These are phyloP conservation scores for Wickerhamiella slavikovae DNA, from an alignment of 805 yeast genomes.

Conservation along the genomic window DNA sequence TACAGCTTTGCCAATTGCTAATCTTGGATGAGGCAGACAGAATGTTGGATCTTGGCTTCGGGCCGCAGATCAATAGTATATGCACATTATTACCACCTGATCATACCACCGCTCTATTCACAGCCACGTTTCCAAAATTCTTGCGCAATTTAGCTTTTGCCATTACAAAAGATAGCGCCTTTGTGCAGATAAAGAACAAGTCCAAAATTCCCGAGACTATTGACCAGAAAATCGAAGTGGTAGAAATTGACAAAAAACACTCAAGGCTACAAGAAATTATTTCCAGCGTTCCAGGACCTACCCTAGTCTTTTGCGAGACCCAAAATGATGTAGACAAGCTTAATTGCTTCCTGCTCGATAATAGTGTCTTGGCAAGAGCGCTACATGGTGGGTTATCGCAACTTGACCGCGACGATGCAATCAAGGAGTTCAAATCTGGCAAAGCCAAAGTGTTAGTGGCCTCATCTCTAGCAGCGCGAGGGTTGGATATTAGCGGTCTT, in stretches of 20 bases:
- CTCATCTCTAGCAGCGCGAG: conserved; percentile 89
- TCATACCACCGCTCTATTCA: conserved; percentile 71
- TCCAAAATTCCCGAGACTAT: conserved; percentile 70
- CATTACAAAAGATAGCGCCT: conserved; percentile 42
- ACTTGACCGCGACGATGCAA: conserved; percentile 54
- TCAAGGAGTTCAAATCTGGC: conserved; percentile 46
- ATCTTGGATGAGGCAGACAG: conserved; percentile 93
- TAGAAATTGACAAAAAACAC: conserved; percentile 37
- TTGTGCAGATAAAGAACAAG: conserved; percentile 60
- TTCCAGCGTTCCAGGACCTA: conserved; percentile 25
- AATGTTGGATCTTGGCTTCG: conserved; percentile 93
- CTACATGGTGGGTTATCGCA: conserved; percentile 91
- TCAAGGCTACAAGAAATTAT: conserved; percentile 31
- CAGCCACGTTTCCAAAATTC: conserved; percentile 80
- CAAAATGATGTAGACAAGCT: conserved; percentile 72
- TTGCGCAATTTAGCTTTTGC: conserved; percentile 57
- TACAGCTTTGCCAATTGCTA: conserved; percentile 54
- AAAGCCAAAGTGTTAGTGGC: conserved; percentile 49
- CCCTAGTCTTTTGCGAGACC: conserved; percentile 68
- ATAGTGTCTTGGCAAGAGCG: conserved; percentile 39
- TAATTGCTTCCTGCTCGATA: conserved; percentile 28
- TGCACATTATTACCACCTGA: conserved; percentile 63
- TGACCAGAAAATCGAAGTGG: conserved; percentile 45
- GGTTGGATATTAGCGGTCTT: conserved; percentile 76
- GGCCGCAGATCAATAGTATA: conserved; percentile 78